Conservation (phyloP, 345 rosid genomes). For the Turnera subulata region DNA sequence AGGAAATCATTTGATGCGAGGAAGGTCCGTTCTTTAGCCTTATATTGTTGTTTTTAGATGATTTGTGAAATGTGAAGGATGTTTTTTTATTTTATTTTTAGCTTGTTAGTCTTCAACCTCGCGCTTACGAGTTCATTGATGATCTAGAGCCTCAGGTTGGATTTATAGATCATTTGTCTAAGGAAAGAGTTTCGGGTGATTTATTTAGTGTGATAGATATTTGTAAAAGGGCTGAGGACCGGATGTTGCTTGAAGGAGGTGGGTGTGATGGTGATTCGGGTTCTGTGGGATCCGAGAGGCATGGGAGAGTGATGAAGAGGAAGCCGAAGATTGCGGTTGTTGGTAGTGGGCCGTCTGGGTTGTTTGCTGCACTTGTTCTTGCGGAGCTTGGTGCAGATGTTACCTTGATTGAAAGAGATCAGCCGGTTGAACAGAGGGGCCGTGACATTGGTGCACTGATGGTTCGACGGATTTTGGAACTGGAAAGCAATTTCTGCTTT, state of each 20-base stretch:
- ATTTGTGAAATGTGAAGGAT: neutral
- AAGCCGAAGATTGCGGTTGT: constrained; percentile 72
- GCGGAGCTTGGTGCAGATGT: constrained; percentile 96
- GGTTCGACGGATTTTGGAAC: constrained; percentile 67
- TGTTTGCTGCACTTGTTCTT: constrained; percentile 89
- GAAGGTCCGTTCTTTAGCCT: constrained; percentile 41
- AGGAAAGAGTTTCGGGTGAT: constrained; percentile 48
- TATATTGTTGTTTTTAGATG: neutral
- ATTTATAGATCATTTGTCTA: constrained; percentile 49
- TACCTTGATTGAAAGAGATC: constrained; percentile 89
- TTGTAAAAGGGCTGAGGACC: constrained; percentile 27
- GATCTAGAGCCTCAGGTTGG: constrained; percentile 70
- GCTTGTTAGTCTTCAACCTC: constrained; percentile 79
- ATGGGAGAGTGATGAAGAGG: constrained; percentile 32
- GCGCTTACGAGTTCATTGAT: constrained; percentile 72
- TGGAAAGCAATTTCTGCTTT: constrained; percentile 96
- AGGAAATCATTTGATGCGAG: constrained; percentile 96
- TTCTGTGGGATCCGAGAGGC: constrained; percentile 21
- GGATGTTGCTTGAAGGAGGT: constrained; percentile 13
- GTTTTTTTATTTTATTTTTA: constrained; percentile 24
- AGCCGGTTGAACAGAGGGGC: constrained; percentile 89
- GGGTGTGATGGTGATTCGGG: constrained; percentile 17
- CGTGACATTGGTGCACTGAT: constrained; percentile 87
- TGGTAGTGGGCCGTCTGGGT: constrained; percentile 93
- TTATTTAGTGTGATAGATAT: constrained; percentile 51